Base-by-base conservation (phyloP, 352 stramenopile species). In the Chrysophaeum taylorii region DNA sequence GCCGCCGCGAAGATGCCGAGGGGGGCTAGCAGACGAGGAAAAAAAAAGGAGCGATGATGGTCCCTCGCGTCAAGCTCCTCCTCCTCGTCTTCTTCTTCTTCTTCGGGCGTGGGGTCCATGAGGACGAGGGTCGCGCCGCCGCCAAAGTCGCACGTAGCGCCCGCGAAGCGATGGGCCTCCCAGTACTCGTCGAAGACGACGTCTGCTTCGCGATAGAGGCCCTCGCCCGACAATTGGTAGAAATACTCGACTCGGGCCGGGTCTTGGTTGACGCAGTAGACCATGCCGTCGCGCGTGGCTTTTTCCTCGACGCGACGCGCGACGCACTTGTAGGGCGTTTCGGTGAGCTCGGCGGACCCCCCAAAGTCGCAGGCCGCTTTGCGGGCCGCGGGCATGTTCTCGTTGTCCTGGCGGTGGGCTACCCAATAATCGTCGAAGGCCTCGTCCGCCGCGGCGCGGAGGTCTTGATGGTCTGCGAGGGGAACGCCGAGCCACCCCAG, bases 131-230 rank as follows among this genome's bases (percentile, higher is more conserved):
- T 73, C 15, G 76, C 79, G 71, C 78, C 73, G 35, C 82, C 82
- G 39, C 80, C 80, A 68, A 87, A 87, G 77, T 87, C 82, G 73
- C 82, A 87, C 18, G 82, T 87, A 9, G 75, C 78, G 70, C 82
- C 82, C 33, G 74, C 12, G 0, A 41, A 42, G 42, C 72, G 70
- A 45, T 84, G 68, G 16, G 41, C 62, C 25, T 80, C 60, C 41
- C 43, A 68, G 31, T 68, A 54, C 50, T 4, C 27, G 25, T 4
- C 23, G 50, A 38, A 62, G n/a, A 62, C 50, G 15, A 2, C 27
- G 15, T 33, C 25, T 9, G 50, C 50, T 2, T 31, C 27, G n/a
- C 23, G 9, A 2, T 21, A 37, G 15, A 62, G 50, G 4, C 2
- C 25, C 27, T 7, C n/a, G 50, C 25, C 25, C 4, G 7, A 21